Conservation (phyloP, 1,139 yeast genomes). For the Diutina mesorugosa region DNA sequence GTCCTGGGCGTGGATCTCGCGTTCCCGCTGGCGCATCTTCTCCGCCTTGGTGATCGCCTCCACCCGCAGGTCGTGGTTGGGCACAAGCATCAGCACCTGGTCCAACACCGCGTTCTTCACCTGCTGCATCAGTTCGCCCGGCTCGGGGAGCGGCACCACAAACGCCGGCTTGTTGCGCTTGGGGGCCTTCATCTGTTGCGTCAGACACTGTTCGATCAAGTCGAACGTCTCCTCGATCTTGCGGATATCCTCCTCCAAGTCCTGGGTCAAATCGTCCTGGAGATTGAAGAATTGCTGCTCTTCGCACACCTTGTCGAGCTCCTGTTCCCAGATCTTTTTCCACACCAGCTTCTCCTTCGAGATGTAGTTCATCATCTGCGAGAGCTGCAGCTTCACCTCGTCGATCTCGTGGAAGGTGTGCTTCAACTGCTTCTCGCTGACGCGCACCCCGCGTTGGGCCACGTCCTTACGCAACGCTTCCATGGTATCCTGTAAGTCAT, state of each 20-base stretch:
- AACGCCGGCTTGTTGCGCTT: constrained; percentile 15
- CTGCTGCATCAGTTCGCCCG: constrained; percentile 50
- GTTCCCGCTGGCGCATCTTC: constrained; percentile 61
- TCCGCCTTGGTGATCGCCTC: constrained; percentile 89
- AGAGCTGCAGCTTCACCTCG: constrained; percentile 40
- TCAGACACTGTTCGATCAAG: constrained; percentile 70
- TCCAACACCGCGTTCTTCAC: constrained; percentile 68
- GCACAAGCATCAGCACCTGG: constrained; percentile 69
- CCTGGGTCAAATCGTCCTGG: constrained; percentile 76
- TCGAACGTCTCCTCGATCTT: constrained; percentile 74
- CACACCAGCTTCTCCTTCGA: constrained; percentile 65
- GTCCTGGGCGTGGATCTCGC: constrained; percentile 40
- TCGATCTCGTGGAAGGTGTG: constrained; percentile 53
- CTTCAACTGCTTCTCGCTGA: constrained; percentile 61
- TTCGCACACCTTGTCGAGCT: constrained; percentile 79
- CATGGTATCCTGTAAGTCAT: constrained; percentile 83
- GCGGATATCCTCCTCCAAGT: constrained; percentile 67
- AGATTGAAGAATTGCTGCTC: constrained; percentile 87
- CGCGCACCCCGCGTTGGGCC: constrained; percentile 82
- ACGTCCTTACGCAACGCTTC: constrained; percentile 88
- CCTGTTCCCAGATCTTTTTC: constrained; percentile 90
- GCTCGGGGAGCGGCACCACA: constrained; percentile 46
- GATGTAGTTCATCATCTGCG: constrained; percentile 48
- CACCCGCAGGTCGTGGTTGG: constrained; percentile 72
- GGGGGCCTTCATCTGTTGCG: constrained; percentile 42